Evolutionary conservation across 768 basidiomycete species (phyloP).

Genomic region (Sutorius australiensis): DNA sequence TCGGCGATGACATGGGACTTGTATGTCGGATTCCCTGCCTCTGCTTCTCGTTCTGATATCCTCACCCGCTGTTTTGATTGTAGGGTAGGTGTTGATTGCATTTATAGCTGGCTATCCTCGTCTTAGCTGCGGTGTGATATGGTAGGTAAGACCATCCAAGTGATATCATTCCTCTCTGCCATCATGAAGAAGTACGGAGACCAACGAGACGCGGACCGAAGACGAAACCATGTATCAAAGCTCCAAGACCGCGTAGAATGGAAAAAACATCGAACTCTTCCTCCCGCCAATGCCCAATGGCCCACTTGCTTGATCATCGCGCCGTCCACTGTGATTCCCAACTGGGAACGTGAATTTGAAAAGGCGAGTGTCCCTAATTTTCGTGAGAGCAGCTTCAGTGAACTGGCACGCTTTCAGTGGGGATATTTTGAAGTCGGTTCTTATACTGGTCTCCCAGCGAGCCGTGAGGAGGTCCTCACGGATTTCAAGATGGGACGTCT

Average conservation of each 20-base stretch:
- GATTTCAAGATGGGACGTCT: constrained; percentile 80
- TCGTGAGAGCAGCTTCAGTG: background rate
- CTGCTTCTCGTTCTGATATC: background rate
- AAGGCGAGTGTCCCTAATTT: constrained; percentile 45
- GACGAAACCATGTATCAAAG: constrained; percentile 60
- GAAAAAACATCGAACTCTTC: constrained; percentile 50
- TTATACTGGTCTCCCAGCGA: constrained; percentile 52
- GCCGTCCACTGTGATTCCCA: constrained; percentile 76
- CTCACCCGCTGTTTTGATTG: background rate
- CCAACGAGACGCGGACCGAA: constrained; percentile 57
- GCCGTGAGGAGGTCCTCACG: constrained; percentile 53
- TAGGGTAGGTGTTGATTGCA: constrained; percentile 23
- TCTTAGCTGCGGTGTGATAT: constrained; percentile 6
- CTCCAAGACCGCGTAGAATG: constrained; percentile 60
- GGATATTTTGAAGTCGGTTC: constrained; percentile 87
- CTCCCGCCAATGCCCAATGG: constrained; percentile 70
- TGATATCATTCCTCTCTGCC: constrained; percentile 83
- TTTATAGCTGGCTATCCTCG: background rate
- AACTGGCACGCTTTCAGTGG: constrained; percentile 54
- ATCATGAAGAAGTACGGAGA: constrained; percentile 84
- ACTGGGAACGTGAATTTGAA: constrained; percentile 88
- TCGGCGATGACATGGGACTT: constrained; percentile 97
- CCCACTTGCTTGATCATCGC: constrained; percentile 86
- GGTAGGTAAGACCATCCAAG: constrained; percentile 91
- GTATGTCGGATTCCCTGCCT: constrained; percentile 32